Evolutionary conservation across 2,329 filamentous ascomycete species (phyloP), one percentile per base, ranked within the genome.

Genomic region (Exophiala dermatitidis): DNA sequence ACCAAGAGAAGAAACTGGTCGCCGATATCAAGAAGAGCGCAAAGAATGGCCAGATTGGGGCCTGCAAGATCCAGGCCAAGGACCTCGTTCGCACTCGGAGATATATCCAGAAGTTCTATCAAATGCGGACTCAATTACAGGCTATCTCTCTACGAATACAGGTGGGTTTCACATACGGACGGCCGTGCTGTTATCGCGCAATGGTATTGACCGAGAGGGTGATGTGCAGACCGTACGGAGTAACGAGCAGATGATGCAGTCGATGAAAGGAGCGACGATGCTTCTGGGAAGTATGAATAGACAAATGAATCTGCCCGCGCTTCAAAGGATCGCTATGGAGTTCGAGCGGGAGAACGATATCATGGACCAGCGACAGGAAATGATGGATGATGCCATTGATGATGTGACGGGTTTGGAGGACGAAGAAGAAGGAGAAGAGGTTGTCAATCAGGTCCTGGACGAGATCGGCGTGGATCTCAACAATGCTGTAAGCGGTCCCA

Each of bases 191-290:
- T 5, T 28, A 43, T 30, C 19, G 5, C 12, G 10, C 28, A 28
- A 28, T 29, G 12, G 28, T 10, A 32, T 45, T 45, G 28, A 45
- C 28, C 31, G 12, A 6, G 31, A 36, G 31, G 2, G 38, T 42
- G 9, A 9, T 46, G 10, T 19, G 9, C 31, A 95, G 88, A 98
- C 93, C 46, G 91, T 97, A 60, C 84, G 93, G 60, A 96, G 90
- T 62, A 98, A 98, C 71, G 93, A 98, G 71, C 91, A 97, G 72
- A 98, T 98, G 93, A 96, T 96, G 90, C 89, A 95, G 71, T 93
- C 90, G 5, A 97, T 98, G 93, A 98, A 96, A 72, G 93, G 93
- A 33, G 93, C 93, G 3, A 97, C 93, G 1, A 84, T 85, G 71
- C 84, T 95, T 2, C 77, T 98, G 5, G 90, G 90, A 50, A 94